Conservation (phyloP, 345 rosid species). For the Fremontodendron californicum region DNA sequence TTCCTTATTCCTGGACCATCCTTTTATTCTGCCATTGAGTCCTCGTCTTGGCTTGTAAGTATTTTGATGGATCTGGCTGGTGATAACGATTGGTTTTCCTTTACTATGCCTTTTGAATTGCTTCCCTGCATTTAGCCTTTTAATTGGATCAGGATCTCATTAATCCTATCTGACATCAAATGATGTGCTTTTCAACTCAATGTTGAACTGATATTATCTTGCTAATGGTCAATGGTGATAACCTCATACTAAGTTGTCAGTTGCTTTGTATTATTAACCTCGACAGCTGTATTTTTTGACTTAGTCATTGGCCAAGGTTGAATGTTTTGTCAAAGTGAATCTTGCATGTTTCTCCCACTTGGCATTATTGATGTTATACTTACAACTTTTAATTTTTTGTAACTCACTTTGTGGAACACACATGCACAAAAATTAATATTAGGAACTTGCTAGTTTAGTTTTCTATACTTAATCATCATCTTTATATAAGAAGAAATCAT, state of each 20-base stretch:
- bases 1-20: conserved; percentile 81
- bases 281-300: neutral
- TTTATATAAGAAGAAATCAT: neutral
- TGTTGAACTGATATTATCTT: conserved; percentile 3
- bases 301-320: neutral
- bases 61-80: conserved; percentile 5
- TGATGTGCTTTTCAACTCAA: conserved; percentile 2
- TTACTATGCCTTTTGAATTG: conserved; percentile 5
- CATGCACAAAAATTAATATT: neutral
- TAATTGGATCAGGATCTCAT: neutral
- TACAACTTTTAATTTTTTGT: neutral
- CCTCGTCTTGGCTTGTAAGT: conserved; percentile 86
- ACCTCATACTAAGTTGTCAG: neutral
- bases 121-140: conserved; percentile 5
- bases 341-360: neutral
- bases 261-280: neutral
- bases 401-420: neutral
- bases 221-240: neutral
- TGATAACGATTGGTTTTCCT: neutral
- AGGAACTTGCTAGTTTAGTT: neutral
- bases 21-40: conserved; percentile 69
- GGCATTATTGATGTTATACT: neutral
- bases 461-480: neutral
- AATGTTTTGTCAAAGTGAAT: neutral
- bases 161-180: neutral